Percentiles rank a stretch among this genome's conserved stretches.
Conservation (phyloP, 306 rosid genomes). For the Ceratonia siliqua region DNA sequence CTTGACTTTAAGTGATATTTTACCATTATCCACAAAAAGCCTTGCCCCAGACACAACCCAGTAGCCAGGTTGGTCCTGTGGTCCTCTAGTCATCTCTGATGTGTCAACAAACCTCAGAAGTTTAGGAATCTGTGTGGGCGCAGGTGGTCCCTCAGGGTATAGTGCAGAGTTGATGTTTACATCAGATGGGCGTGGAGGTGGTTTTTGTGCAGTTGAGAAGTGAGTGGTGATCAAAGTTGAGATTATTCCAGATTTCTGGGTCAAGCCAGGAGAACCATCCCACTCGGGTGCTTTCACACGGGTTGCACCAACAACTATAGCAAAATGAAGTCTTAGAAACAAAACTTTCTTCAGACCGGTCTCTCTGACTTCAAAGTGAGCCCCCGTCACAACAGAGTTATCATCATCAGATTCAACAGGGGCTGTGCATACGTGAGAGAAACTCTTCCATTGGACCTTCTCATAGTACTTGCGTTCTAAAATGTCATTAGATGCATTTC, state of each 20-base stretch:
- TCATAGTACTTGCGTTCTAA: constrained; percentile 70
- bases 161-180: constrained; percentile 79
- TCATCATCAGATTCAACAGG: constrained; percentile 73
- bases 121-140: constrained; percentile 66
- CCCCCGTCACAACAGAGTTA: constrained; percentile 71
- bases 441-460: constrained; percentile 92
- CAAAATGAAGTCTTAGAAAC: constrained; percentile 65
- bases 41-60: constrained; percentile 93
- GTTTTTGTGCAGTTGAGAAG: constrained; percentile 69
- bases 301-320: constrained; percentile 49
- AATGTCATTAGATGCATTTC: constrained; percentile 32
- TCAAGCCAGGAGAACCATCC: constrained; percentile 74
- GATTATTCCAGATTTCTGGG: constrained; percentile 80
- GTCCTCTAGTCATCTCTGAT: constrained; percentile 91
- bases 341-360: constrained; percentile 68
- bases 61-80: constrained; percentile 85
- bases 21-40: constrained; percentile 71
- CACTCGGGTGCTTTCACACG: constrained; percentile 49
- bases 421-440: constrained; percentile 86
- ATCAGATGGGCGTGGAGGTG: constrained; percentile 60
- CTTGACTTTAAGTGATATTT: constrained; percentile 78
- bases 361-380: constrained; percentile 72
- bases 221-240: constrained; percentile 76
- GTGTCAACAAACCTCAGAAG: constrained; percentile 86
- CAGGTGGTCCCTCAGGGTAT: constrained; percentile 87